These are phyloP conservation scores for Dalbergia oliveri DNA, from an alignment of 306 rosid species.

Conservation along the genomic window DNA sequence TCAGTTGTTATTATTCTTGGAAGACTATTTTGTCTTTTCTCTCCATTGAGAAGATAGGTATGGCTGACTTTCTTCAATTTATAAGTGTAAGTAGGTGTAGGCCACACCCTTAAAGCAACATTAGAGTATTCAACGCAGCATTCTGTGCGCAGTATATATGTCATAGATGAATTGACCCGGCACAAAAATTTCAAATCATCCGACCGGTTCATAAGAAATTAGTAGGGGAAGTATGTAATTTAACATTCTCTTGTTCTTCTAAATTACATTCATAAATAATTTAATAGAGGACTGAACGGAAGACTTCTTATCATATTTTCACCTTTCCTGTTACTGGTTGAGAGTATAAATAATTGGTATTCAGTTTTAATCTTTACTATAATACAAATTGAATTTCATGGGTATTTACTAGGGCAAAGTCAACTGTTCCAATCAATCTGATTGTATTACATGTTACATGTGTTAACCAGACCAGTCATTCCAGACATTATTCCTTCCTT, in stretches of 20 bases:
- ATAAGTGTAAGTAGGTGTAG: neutral
- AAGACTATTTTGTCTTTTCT: too few relatives aligned
- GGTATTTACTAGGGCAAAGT: neutral
- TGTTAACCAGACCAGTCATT: too few relatives aligned
- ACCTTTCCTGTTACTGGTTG: neutral
- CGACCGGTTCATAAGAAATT: neutral
- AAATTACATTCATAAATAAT: too few relatives aligned
- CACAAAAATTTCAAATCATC: neutral
- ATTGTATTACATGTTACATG: too few relatives aligned
- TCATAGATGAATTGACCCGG: neutral
- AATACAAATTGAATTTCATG: neutral
- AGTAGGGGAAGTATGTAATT: neutral
- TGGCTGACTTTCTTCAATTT: neutral
- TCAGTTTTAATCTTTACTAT: neutral
- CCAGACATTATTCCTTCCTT: too few relatives aligned
- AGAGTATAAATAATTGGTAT: neutral
- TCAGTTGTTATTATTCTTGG: neutral
- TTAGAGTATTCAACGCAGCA: neutral
- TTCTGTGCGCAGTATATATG: neutral
- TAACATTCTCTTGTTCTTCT: too few relatives aligned
- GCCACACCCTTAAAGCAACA: neutral
- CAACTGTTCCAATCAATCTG: neutral
- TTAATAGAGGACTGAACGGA: too few relatives aligned
- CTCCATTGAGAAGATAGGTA: too few relatives aligned
- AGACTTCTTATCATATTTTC: neutral